phyloP scores from a whole-genome alignment of 1,284 basidiomycete species.

The Cryptococcus neoformans region DNA sequence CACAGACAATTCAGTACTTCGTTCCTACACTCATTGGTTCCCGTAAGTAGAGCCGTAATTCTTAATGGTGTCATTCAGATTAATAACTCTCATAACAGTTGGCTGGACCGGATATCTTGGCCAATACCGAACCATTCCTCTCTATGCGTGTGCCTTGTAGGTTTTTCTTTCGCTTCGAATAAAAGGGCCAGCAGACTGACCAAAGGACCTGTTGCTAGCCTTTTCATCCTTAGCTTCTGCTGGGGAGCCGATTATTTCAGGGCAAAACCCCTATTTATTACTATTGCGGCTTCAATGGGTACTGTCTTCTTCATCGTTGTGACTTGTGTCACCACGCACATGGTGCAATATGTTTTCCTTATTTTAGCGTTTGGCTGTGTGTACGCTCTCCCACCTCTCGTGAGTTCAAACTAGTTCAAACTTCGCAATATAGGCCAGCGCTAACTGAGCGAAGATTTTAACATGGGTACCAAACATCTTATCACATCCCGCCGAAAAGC shows the following conservation, averaged over 20 bases:
- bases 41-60: constrained; percentile 10
- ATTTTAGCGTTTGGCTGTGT: constrained; percentile 53
- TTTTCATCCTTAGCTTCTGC: constrained; percentile 49
- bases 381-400: constrained; percentile 51
- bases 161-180: neutral
- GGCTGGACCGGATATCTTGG: constrained; percentile 48
- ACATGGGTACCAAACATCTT: constrained; percentile 50
- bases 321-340: constrained; percentile 40
- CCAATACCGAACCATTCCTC: constrained; percentile 54
- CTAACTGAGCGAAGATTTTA: constrained; percentile 18
- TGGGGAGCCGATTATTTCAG: constrained; percentile 49
- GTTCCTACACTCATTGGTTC: constrained; percentile 49
- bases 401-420: constrained; percentile 3
- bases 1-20: constrained; percentile 54
- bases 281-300: constrained; percentile 34
- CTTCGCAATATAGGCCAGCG: neutral
- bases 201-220: constrained; percentile 5
- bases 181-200: no score
- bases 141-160: constrained; percentile 45
- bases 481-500: constrained; percentile 46
- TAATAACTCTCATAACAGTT: constrained; percentile 15
- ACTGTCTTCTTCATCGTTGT: constrained; percentile 50
- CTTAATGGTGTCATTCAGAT: neutral
- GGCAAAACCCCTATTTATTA: constrained; percentile 49
- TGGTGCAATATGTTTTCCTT: constrained; percentile 52